Conservation (phyloP, 2,329 filamentous ascomycete species). For the Dactylellina drechsleri region DNA sequence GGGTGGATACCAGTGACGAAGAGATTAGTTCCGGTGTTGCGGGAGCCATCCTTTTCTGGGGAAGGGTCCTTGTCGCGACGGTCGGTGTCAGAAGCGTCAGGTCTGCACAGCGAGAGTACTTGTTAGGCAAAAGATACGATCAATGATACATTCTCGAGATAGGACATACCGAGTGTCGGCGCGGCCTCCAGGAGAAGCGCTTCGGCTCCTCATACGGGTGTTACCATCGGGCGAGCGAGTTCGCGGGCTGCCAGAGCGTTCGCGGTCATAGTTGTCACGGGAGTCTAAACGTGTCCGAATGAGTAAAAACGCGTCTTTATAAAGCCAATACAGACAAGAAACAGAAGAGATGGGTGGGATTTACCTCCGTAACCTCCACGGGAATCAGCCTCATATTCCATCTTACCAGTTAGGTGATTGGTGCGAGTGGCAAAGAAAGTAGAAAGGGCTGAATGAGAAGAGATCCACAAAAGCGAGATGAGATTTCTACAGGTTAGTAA, state of each 20-base stretch:
- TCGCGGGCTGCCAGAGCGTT: conserved; percentile 74
- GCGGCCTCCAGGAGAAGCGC: conserved; percentile 72
- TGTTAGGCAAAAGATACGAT: not conserved
- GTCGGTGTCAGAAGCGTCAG: conserved; percentile 59
- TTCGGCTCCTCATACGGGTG: conserved; percentile 67
- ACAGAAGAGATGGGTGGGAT: conserved; percentile 57
- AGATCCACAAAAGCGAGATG: conserved; percentile 6
- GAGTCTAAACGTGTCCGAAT: conserved; percentile 43
- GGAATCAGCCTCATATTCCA: conserved; percentile 75
- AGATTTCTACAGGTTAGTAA: conserved; percentile 46
- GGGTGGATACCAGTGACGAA: conserved; percentile 99
- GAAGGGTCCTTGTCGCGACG: conserved; percentile 59
- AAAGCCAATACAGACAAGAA: not conserved
- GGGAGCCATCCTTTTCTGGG: conserved; percentile 76
- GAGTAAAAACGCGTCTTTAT: conserved; percentile 36
- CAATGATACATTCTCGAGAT: conserved; percentile 2
- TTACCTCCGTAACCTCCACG: conserved; percentile 73
- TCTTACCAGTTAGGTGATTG: conserved; percentile 57
- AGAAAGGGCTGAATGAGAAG: conserved; percentile 19
- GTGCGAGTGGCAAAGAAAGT: conserved; percentile 16
- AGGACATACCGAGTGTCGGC: conserved; percentile 63
- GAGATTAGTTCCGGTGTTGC: conserved; percentile 96
- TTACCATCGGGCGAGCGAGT: conserved; percentile 59
- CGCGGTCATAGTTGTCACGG: conserved; percentile 69
- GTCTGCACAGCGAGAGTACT: conserved; percentile 27